phyloP scores from a whole-genome alignment of 2,329 filamentous ascomycete genomes.

The Ploettnerulaceae sp. region DNA sequence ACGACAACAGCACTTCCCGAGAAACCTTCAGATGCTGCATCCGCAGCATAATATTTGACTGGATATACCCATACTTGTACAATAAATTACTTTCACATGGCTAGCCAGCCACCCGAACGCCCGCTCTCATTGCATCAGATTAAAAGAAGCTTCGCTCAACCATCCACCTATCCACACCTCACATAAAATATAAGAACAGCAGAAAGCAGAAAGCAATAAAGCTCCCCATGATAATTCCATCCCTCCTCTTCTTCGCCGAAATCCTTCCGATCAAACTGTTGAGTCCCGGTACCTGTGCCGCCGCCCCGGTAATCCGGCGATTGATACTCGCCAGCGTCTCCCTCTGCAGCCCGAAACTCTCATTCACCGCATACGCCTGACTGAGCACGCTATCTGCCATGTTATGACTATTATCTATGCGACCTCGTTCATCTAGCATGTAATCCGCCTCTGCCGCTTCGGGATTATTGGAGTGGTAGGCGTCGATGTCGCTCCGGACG shows the following conservation, averaged over 20 bases:
- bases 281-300: slow-evolving; percentile 86
- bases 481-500: slow-evolving; percentile 86
- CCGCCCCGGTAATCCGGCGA: slow-evolving; percentile 80
- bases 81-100: slow-evolving; percentile 18
- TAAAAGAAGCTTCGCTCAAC: slow-evolving; percentile 8
- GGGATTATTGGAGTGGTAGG: slow-evolving; percentile 78
- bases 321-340: slow-evolving; percentile 88
- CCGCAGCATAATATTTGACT: slow-evolving; percentile 23
- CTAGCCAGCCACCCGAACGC: slow-evolving; percentile 27
- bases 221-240: slow-evolving; percentile 85
- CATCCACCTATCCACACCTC: slow-evolving; percentile 33
- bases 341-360: slow-evolving; percentile 80
- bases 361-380: slow-evolving; percentile 95
- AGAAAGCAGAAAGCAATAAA: slow-evolving; percentile 93
- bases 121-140: slow-evolving; percentile 22
- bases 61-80: slow-evolving; percentile 32
- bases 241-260: slow-evolving; percentile 88
- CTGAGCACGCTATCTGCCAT: slow-evolving; percentile 87
- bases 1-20: slow-evolving; percentile 3
- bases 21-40: slow-evolving; percentile 9
- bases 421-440: slow-evolving; percentile 84
- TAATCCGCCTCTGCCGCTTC: slow-evolving; percentile 87
- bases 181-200: slow-evolving; percentile 75
- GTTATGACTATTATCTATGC: slow-evolving; percentile 84
- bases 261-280: slow-evolving; percentile 90